These are phyloP conservation scores for Penicillium decumbens DNA, from an alignment of 2,329 filamentous ascomycete genomes.

Conservation along the genomic window DNA sequence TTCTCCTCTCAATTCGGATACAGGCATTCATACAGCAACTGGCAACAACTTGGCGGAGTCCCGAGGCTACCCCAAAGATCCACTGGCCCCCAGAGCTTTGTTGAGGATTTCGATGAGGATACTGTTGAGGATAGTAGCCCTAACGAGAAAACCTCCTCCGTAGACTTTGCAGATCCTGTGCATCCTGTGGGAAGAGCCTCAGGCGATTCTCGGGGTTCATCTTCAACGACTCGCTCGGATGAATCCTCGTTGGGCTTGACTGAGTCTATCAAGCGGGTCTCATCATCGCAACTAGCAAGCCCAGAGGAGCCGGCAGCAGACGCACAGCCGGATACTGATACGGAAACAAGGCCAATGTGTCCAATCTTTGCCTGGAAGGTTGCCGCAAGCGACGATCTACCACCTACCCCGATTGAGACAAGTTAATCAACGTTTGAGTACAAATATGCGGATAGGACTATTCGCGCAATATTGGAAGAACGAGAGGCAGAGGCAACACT, in stretches of 20 bases:
- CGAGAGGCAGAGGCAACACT: background rate
- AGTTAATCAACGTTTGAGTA: background rate
- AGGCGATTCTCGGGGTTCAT: too few species aligned
- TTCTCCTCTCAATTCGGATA: too few species aligned
- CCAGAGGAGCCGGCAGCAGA: too few species aligned
- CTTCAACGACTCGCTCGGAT: too few species aligned
- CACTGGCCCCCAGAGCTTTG: constrained; percentile 1
- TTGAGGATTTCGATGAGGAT: constrained; percentile 1
- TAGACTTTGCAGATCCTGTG: background rate
- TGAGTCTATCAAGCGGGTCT: too few species aligned
- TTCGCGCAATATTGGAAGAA: constrained; percentile 4
- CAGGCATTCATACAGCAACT: too few species aligned
- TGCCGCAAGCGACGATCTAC: background rate
- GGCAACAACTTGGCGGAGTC: background rate
- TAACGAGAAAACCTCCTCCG: background rate
- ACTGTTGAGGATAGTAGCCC: background rate
- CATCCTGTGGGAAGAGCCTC: background rate
- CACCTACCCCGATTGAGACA: background rate
- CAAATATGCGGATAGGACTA: constrained; percentile 1
- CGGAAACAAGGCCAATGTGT: background rate
- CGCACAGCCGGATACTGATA: background rate
- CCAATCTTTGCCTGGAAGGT: constrained; percentile 5
- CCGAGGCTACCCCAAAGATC: background rate
- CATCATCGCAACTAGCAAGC: background rate
- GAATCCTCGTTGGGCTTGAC: too few species aligned